Evolutionary conservation across 306 rosid species (phyloP).

Genomic region (Mucuna pruriens): DNA sequence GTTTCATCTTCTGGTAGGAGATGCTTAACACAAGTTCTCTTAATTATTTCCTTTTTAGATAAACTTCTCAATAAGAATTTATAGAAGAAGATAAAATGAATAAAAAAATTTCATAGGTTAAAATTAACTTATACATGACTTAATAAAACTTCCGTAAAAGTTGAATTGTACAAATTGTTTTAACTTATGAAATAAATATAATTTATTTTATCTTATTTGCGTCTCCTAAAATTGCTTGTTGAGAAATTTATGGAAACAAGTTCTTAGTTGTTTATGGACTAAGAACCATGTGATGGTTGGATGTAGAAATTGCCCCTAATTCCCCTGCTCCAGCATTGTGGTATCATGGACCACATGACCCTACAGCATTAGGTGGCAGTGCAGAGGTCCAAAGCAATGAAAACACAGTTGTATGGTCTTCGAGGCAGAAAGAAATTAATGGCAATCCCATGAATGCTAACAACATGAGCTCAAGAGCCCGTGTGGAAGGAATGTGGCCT

Average conservation of each 20-base stretch:
- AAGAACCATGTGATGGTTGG: constrained; percentile 25
- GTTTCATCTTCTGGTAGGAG: constrained; percentile 62
- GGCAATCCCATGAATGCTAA: constrained; percentile 29
- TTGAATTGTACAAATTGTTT: background rate
- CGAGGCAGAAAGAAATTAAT: constrained; percentile 50
- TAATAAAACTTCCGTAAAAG: too few species aligned
- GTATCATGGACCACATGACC: constrained; percentile 61
- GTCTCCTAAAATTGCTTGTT: background rate
- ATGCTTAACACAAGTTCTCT: background rate
- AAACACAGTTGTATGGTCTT: constrained; percentile 52
- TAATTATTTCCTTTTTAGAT: background rate
- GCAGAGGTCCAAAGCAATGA: constrained; percentile 58
- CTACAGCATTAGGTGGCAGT: constrained; percentile 43
- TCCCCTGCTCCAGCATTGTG: constrained; percentile 58
- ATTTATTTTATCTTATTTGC: background rate
- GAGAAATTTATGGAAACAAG: background rate
- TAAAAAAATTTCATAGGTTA: too few species aligned
- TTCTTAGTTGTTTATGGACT: background rate
- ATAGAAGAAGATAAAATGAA: background rate
- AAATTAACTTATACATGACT: too few species aligned
- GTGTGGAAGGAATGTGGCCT: constrained; percentile 57
- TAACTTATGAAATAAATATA: background rate
- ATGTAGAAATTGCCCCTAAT: constrained; percentile 53
- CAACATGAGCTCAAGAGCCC: constrained; percentile 36
- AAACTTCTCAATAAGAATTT: background rate